A percentile compares a stretch with the other conserved stretches of the same genome.
phyloP scores from a whole-genome alignment of 2,329 filamentous ascomycete genomes.

The Alternaria gansuensis region DNA sequence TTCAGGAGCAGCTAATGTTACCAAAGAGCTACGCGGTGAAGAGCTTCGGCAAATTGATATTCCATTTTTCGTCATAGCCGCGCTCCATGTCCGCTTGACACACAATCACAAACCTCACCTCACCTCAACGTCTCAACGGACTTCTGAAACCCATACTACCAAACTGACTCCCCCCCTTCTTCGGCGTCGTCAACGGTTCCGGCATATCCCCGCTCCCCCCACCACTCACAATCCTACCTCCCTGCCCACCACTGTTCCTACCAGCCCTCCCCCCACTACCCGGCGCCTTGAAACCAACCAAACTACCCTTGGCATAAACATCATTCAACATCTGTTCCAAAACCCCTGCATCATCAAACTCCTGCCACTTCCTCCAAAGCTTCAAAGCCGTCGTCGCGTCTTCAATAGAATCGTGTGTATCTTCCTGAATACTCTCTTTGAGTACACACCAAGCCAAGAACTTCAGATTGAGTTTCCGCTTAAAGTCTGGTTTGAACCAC shows the following conservation, averaged over 20 bases:
- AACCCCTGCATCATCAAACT: constrained; percentile 86
- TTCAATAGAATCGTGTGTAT: constrained; percentile 93
- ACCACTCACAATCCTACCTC: constrained; percentile 1
- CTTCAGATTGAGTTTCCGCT: constrained; percentile 87
- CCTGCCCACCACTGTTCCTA: constrained; percentile 15
- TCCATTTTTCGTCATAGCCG: too few relatives aligned
- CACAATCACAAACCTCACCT: not conserved
- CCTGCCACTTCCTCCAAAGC: constrained; percentile 87
- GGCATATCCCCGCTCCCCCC: constrained; percentile 62
- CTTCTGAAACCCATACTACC: constrained; percentile 51
- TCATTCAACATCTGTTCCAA: constrained; percentile 85
- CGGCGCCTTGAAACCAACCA: constrained; percentile 57
- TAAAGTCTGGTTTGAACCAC: constrained; percentile 81
- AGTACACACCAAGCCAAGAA: constrained; percentile 89
- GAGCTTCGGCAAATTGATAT: too few relatives aligned
- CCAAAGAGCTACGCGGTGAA: too few relatives aligned
- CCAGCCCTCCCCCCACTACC: constrained; percentile 34
- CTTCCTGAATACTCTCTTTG: constrained; percentile 91
- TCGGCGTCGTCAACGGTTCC: constrained; percentile 64
- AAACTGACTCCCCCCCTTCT: constrained; percentile 53
- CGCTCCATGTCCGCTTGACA: not conserved
- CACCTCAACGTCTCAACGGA: constrained; percentile 35
- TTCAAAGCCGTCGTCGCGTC: constrained; percentile 91
- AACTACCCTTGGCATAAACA: constrained; percentile 74
- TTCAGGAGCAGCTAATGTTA: too few relatives aligned